These are phyloP conservation scores for Phaeosphaeriaceae sp. DNA, from an alignment of 2,329 filamentous ascomycete genomes.

Conservation along the genomic window DNA sequence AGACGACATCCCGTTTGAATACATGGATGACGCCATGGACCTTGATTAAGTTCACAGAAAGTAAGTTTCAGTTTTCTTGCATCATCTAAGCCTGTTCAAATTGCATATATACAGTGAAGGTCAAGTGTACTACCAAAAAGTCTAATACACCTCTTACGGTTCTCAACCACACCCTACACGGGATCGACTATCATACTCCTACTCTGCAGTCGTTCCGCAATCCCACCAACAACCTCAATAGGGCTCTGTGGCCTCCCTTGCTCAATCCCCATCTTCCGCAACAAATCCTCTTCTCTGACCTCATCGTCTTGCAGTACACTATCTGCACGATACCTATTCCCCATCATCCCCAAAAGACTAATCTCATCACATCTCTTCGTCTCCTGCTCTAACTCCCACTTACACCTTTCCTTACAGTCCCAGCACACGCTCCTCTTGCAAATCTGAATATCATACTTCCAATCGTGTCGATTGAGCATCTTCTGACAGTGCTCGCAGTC, in stretches of 20 bases:
- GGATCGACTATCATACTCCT: not conserved
- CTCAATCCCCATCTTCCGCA: conserved; percentile 32
- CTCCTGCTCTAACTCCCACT: conserved; percentile 37
- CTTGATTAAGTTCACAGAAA: conserved; percentile 27
- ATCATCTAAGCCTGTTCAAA: not conserved
- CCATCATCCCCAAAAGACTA: not conserved
- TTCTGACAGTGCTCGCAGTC: conserved; percentile 41
- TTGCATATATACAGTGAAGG: not conserved
- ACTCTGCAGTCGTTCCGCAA: conserved; percentile 27
- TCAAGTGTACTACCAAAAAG: not conserved
- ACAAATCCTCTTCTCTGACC: conserved; percentile 21
- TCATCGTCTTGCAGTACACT: conserved; percentile 37
- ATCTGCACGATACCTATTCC: conserved; percentile 36
- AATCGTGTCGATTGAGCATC: conserved; percentile 42
- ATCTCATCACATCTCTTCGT: not conserved
- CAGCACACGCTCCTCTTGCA: conserved; percentile 43
- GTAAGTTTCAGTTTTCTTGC: not conserved
- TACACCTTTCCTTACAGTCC: conserved; percentile 43
- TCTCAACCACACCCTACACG: not conserved
- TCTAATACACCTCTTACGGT: not conserved
- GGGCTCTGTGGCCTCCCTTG: conserved; percentile 19
- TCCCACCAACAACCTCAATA: conserved; percentile 22
- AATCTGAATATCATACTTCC: conserved; percentile 44
- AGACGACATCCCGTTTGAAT: conserved; percentile 38
- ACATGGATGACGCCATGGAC: conserved; percentile 47